A percentile compares a stretch with the other conserved stretches of the same genome.
Conservation (phyloP, 2,329 filamentous ascomycete species). For the Phialocephala sp. region DNA sequence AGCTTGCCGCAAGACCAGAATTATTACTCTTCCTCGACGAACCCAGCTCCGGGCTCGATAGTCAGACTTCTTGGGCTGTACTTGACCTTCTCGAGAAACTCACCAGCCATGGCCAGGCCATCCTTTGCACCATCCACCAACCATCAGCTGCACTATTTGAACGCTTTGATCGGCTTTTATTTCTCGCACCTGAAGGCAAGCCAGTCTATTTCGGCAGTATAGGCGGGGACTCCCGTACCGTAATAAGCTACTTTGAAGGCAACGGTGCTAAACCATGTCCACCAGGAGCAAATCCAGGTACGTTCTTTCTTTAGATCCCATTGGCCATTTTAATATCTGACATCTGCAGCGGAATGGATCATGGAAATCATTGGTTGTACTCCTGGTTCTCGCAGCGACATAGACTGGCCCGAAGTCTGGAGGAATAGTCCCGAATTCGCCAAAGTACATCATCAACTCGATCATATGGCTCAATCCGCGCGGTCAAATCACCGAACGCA, state of each 20-base stretch:
- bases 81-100: constrained; percentile 87
- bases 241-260: constrained; percentile 77
- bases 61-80: constrained; percentile 91
- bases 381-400: constrained; percentile 64
- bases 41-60: constrained; percentile 92
- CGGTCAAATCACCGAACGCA: not conserved
- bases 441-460: constrained; percentile 51
- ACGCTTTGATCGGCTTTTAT: constrained; percentile 80
- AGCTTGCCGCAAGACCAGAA: constrained; percentile 87
- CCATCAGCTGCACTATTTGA: constrained; percentile 93
- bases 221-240: constrained; percentile 68
- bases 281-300: constrained; percentile 66
- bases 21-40: constrained; percentile 91
- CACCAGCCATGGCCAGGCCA: constrained; percentile 84
- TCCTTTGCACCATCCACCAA: constrained; percentile 94
- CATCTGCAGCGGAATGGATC: constrained; percentile 73
- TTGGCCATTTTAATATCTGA: not conserved
- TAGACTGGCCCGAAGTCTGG: constrained; percentile 70
- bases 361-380: constrained; percentile 60
- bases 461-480: constrained; percentile 53
- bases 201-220: constrained; percentile 61
- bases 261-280: constrained; percentile 70
- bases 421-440: constrained; percentile 54
- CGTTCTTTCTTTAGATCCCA: not conserved
- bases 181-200: constrained; percentile 55